Evolutionary conservation across 768 basidiomycete genomes (phyloP).

Genomic region (Tubosaeta brunneosetosa): DNA sequence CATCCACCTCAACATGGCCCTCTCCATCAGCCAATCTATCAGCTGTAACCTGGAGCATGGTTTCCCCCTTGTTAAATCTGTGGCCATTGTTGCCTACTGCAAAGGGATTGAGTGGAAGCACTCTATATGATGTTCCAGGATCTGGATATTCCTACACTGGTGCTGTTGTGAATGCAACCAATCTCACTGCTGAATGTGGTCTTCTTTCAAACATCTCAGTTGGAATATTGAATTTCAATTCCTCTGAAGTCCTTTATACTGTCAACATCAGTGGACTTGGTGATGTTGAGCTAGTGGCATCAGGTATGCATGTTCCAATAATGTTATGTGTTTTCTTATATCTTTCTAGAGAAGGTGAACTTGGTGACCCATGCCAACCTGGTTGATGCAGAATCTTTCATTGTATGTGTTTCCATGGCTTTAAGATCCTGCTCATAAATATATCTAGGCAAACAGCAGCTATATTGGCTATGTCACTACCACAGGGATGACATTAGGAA

Average conservation of each 20-base stretch:
- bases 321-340: not conserved
- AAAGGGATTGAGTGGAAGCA: conserved; percentile 9
- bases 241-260: not conserved
- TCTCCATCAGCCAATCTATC: not conserved
- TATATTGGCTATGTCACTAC: not conserved
- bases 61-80: not conserved
- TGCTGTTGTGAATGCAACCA: conserved; percentile 16
- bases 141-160: not conserved
- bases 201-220: conserved; percentile 7
- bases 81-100: conserved; percentile 4
- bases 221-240: not conserved
- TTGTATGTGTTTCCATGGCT: not conserved
- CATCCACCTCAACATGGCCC: conserved; percentile 4
- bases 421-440: no score
- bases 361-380: not conserved
- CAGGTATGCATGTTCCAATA: no score
- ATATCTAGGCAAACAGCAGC: no score
- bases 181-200: conserved; percentile 13
- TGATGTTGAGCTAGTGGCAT: not conserved
- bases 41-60: not conserved
- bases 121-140: conserved; percentile 17
- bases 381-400: not conserved
- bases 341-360: not conserved
- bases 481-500: not conserved
- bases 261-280: conserved; percentile 8